A percentile compares a stretch with the other conserved stretches of the same genome.
These are phyloP conservation scores for Rubia balearica DNA, from an alignment of 305 asterid species.

Conservation along the genomic window DNA sequence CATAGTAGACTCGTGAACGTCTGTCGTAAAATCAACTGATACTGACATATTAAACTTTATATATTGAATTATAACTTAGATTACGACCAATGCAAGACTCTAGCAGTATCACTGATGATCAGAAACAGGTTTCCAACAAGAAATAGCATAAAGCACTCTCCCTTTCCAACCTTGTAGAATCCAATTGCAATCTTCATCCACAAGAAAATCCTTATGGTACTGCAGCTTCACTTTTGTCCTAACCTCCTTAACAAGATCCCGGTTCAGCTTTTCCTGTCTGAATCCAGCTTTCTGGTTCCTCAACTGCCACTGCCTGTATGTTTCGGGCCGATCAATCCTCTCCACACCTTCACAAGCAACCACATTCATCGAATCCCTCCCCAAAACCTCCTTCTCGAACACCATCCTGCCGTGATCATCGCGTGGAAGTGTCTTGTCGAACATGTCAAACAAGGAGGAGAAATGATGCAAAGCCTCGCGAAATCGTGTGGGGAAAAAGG, in stretches of 20 bases:
- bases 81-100: too few relatives aligned
- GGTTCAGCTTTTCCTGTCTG: conserved; percentile 47
- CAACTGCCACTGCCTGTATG: conserved; percentile 79
- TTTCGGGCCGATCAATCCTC: conserved; percentile 85
- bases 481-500: conserved; percentile 70
- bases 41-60: too few relatives aligned
- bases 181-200: conserved; percentile 69
- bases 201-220: conserved; percentile 68
- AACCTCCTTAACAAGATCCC: conserved; percentile 43
- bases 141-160: conserved; percentile 49
- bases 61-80: too few relatives aligned
- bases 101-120: background rate
- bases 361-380: conserved; percentile 66
- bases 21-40: too few relatives aligned
- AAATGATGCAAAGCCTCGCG: conserved; percentile 80
- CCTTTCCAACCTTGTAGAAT: conserved; percentile 93
- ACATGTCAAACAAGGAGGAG: conserved; percentile 79
- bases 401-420: conserved; percentile 48
- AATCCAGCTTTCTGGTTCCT: conserved; percentile 72
- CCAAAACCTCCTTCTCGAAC: conserved; percentile 68
- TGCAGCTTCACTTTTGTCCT: conserved; percentile 33
- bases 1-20: too few relatives aligned
- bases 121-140: conserved; percentile 43
- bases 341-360: conserved; percentile 84
- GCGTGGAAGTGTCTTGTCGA: conserved; percentile 59